Evolutionary conservation across 176 grass and related monocot species (phyloP), one percentile per base, ranked within the genome.

Genomic region (Carex parvula): DNA sequence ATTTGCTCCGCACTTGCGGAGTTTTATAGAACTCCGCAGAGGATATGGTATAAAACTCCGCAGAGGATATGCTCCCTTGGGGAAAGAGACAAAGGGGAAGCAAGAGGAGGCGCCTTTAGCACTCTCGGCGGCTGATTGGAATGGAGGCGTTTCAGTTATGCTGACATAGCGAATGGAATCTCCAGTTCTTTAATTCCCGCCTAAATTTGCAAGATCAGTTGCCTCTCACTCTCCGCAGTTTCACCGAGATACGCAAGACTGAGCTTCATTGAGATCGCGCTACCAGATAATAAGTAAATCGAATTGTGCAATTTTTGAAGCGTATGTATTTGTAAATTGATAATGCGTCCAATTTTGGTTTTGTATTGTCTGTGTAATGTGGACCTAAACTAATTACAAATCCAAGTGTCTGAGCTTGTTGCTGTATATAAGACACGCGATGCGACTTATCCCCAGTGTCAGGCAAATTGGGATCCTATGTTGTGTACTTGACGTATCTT

Each of bases 91-190:
- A 32, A 37, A 5, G 64, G 64, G 30, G 29, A 68, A 22, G 64
- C 6, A 50, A 54, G 46, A 75, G 71, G 71, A 53, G 71, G 46
- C n/a, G 57, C 10, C n/a, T 63, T 44, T 60, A 59, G 30, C 59
- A 39, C 16, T 37, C 32, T 81, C 56, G 39, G 18, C n/a, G 58
- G 15, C 6, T 7, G 20, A 46, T 26, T 17, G 32, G 80, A 60
- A 50, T 82, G 80, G 80, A 82, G 41, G 24, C 24, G 15, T 42
- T 64, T 82, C 80, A 82, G 80, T 82, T 66, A 82, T 30, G 24
- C 48, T 55, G 72, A 54, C 72, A 76, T 52, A 11, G 79, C 24
- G 11, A 64, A 20, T 50, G 60, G 44, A 20, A 54, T 83, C 80
- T 65, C 64, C 22, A 54, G 35, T 67, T 15, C n/a, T 68, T 50